Evolutionary conservation across 176 grass and related monocot species (phyloP), one percentile per base, ranked within the genome.

Genomic region (Hordeum marinum): DNA sequence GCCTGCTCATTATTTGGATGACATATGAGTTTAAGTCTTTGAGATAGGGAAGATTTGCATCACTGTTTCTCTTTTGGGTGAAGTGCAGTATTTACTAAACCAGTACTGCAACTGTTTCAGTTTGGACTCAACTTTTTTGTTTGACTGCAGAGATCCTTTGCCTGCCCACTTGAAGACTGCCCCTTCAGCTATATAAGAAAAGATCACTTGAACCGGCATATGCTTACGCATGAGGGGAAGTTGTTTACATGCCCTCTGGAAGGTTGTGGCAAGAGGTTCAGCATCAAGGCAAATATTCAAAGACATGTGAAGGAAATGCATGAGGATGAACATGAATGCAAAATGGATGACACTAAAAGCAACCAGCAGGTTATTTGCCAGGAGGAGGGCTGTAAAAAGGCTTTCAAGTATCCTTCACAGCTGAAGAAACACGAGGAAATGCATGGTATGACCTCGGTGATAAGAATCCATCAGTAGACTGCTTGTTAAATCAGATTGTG

Each of bases 381-480:
- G 69, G 93, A 94, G 79, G 77, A 81, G 18, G 92, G 89, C 10
- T 94, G 93, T 88, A 89, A 79, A 82, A 92, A 90, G 79, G 78
- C 31, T 66, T 92, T 94, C 64, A 94, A 85, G 85, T 94, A 94
- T 73, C 27, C 80, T 64, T 94, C 93, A 9, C 90, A 36, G 82
- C 78, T 94, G 48, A 94, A 78, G 85, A 94, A 92, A 82, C 90
- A 94, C 2, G 90, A 94, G 85, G 93, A 88, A 3, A 68, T 85
- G 3, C 93, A 94, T 90, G 87, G 93, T 92, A 94, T 64, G 46
- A n/a, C 34, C 63, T 62, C 15, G 17, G 35, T 79, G 15, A 14
- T 18, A 24, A 63, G 42, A 58, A 15, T 59, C 32, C 4, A 68
- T 54, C 60, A 71, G 46, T 11, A 43, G n/a, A 13, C 6, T 5